phyloP scores from a whole-genome alignment of 257 asterid genomes.

The Solanum piurae region DNA sequence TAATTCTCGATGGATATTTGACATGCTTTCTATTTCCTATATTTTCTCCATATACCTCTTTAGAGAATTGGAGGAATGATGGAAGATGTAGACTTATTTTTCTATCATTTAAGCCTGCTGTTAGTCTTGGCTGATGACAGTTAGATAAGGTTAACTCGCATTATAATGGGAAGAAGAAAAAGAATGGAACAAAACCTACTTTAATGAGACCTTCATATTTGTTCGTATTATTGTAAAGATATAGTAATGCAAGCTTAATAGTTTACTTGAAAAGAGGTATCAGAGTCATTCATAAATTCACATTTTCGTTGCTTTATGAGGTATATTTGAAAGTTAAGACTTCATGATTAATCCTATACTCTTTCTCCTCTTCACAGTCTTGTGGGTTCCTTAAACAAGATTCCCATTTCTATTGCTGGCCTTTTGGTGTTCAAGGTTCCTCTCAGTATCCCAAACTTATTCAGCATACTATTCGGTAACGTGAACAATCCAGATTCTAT shows the following conservation, averaged over 20 bases:
- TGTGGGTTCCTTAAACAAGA: conserved; percentile 44
- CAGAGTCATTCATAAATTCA: not conserved
- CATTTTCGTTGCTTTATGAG: not conserved
- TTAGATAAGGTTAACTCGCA: not conserved
- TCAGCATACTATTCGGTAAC: conserved; percentile 40
- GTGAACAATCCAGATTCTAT: not conserved
- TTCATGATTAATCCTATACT: not conserved
- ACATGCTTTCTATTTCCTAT: not conserved
- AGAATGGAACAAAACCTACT: not conserved
- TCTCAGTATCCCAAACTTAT: conserved; percentile 25
- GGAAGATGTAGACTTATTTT: not conserved
- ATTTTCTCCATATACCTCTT: not conserved
- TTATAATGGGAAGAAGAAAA: not conserved
- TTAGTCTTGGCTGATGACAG: not conserved
- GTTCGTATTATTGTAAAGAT: not conserved
- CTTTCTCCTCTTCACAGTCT: conserved; percentile 19
- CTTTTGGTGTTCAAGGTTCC: conserved; percentile 35
- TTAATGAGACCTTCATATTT: not conserved
- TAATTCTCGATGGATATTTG: not conserved
- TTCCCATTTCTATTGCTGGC: conserved; percentile 40
- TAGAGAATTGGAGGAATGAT: not conserved
- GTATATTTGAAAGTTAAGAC: not conserved
- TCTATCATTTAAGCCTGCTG: not conserved
- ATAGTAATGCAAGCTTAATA: not conserved
- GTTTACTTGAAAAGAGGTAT: not conserved